Evolutionary conservation across 164 flowering plant genomes (phyloP), one percentile per base, ranked within the genome.

Genomic region (Protea cynaroides): DNA sequence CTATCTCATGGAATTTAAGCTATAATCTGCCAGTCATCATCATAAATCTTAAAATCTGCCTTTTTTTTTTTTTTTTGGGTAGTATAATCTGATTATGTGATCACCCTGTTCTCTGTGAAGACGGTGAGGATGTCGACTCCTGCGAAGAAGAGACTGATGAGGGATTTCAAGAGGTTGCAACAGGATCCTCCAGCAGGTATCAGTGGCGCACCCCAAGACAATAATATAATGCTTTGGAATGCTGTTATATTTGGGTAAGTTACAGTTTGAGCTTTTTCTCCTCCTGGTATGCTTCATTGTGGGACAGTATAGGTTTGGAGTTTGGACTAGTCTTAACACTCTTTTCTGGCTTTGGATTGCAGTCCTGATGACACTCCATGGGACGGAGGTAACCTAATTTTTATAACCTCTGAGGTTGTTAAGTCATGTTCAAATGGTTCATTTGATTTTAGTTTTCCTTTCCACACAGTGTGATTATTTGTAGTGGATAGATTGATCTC

Each of bases 311-410:
- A 21, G 15, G 36, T 13, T 7, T 51, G n/a, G 23, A 15, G 52
- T 52, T 38, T 67, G 53, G 43, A n/a, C 22, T 23, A 34, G 36
- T 40, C 54, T 54, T 60, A 19, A 34, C 44, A 58, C 14, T 24
- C 36, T 19, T 58, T 64, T 69, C 66, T 23, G 67, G 62, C 37
- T 68, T 76, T 78, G 29, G 51, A 56, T 76, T 87, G 95, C 90
- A 90, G 97, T 54, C 97, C 97, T 58, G 97, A 88, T 85, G 97
- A 90, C 73, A 90, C 95, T 64, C 92, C 97, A 23, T 90, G 97
- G 97, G 97, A 90, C 77, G 97, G 97, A 81, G 97, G 97, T 90
- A 72, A 81, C 84, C 75, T 47, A 23, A 40, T 58, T 57, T 21
- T 25, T 54, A 25, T 37, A 65, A 46, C 18, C 23, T 21, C 15